Conservation (phyloP, 2,329 filamentous ascomycete species). For the Akanthomyces uredinophilus region DNA sequence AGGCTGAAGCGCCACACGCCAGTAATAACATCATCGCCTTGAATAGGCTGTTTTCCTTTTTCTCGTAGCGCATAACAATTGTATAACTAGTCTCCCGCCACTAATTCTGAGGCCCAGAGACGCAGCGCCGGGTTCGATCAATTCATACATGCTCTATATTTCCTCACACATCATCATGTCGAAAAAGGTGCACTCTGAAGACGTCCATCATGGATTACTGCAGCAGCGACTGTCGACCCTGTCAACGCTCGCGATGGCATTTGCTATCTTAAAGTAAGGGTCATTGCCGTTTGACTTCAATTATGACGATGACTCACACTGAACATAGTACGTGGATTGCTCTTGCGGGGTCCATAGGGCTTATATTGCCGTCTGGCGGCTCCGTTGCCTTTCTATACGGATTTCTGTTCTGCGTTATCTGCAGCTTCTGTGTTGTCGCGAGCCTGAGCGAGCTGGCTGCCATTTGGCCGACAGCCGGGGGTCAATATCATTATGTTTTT, state of each 20-base stretch:
- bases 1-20: background rate
- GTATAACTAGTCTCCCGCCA: background rate
- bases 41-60: background rate
- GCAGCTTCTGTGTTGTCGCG: slow-evolving; percentile 37
- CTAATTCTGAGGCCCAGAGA: background rate
- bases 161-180: background rate
- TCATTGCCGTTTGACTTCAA: background rate
- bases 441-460: slow-evolving; percentile 39
- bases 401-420: slow-evolving; percentile 41
- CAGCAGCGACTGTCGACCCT: slow-evolving; percentile 31
- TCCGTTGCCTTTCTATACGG: slow-evolving; percentile 40
- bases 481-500: slow-evolving; percentile 42
- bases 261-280: slow-evolving; percentile 39
- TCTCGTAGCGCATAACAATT: background rate
- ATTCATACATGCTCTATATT: background rate
- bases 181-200: background rate
- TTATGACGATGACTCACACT: background rate
- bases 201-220: slow-evolving; percentile 22
- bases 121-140: background rate
- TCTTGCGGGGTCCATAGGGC: slow-evolving; percentile 38
- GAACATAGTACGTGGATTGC: slow-evolving; percentile 27
- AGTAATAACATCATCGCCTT: background rate
- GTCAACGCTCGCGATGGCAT: slow-evolving; percentile 37
- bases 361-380: slow-evolving; percentile 37
- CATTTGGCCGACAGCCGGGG: slow-evolving; percentile 42